Evolutionary conservation across 2,329 filamentous ascomycete species (phyloP), one percentile per base, ranked within the genome.

Genomic region (Trichophyton rubrum): DNA sequence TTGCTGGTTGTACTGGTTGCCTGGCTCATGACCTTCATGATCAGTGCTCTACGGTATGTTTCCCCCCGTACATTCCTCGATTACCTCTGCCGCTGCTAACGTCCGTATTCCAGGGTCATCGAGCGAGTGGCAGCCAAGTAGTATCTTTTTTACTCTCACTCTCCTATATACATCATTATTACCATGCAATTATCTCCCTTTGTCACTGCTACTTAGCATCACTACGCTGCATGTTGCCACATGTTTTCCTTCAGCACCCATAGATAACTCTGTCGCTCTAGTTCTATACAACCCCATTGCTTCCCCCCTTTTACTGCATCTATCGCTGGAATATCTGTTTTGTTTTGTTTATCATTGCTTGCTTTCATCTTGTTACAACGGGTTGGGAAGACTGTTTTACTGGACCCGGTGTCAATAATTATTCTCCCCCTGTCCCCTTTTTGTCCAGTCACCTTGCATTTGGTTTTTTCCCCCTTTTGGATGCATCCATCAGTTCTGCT

Each of bases 21-120:
- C n/a, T 97, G 92, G 92, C 82, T 92, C 63, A 80, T 87, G 72
- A 96, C 90, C 22, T 95, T 97, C 74, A 84, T 87, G 57, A 86
- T 96, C 61, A 96, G 64, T 45, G 61, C 63, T 58, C 58, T 65
- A 49, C 64, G 64, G 64, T 65, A 63, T 56, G 55, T 57, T 6
- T 7, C 9, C 30, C 5, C 27, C 22, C 13, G 8, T 53, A 6
- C 8, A 1, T 13, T 4, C 13, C 4, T 5, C 22, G 17, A 8
- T 7, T 53, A n/a, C 33, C 3, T 24, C 22, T 27, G 4, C 24
- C 9, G 3, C 33, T 43, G 7, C 35, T 56, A 35, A 40, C 35
- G 11, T 20, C 13, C 9, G 20, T 3, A 30, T 33, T 27, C n/a
- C 40, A 65, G 64, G 20, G 56, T 65, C 60, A 63, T 65, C 49